Evolutionary conservation across 805 yeast species (phyloP), one percentile per base, ranked within the genome.

Genomic region (Ogataea nonfermentans): DNA sequence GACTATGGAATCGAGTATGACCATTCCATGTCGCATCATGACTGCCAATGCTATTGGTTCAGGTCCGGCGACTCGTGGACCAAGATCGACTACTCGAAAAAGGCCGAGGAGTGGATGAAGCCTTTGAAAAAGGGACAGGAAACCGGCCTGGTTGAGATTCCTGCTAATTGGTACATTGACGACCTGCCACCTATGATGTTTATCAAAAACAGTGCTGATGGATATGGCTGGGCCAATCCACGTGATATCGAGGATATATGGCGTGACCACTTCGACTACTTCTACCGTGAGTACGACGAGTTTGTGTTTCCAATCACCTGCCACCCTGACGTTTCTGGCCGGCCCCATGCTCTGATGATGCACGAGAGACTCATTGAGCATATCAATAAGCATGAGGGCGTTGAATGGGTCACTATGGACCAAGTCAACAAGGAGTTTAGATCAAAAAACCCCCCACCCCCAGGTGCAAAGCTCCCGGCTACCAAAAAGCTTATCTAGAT

Each of bases 161-260:
- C 67, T 9, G 67, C 62, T 13, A 57, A 57, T 41, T 63, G 68
- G 68, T 59, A 63, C 47, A 52, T 63, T 13, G 68, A 63, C 38
- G 68, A 63, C 39, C 47, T 62, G 32, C 68, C 68, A 13, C 68
- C 68, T n/a, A 62, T 62, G 67, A 57, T 59, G 63, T 63, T 63
- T 39, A 61, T 62, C 44, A 62, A 62, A 36, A 53, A 53, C 33
- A 49, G 48, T 15, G 47, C 65, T 7, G 63, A 61, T 41, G 46
- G 57, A 6, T 55, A 61, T 37, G 68, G 68, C 9, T 63, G 62
- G 56, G 62, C 59, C 24, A 58, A 63, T 47, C 62, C 68, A 8
- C 49, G 66, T 16, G 67, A 59, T 29, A 52, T 63, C 13, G 68
- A 63, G 44, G 65, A 62, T 29, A 62, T 63, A 23, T 63, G 68